A percentile compares a stretch with the other conserved stretches of the same genome.
phyloP scores from a whole-genome alignment of 257 asterid genomes.

The Forsythia suspensa region DNA sequence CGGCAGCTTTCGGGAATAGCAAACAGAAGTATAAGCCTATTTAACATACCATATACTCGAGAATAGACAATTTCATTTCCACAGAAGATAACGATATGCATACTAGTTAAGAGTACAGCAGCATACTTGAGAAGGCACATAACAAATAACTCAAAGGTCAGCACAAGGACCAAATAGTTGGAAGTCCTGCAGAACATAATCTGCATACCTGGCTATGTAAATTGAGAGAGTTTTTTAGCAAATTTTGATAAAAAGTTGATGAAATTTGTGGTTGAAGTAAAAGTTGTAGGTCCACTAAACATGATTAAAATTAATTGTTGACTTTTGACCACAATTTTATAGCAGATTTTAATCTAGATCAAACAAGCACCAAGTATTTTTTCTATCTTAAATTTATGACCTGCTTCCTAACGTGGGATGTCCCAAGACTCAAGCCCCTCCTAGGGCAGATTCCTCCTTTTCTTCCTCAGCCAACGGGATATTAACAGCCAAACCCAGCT shows the following conservation, averaged over 20 bases:
- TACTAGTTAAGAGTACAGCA: neutral
- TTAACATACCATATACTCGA: neutral
- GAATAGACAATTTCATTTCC: constrained; percentile 11
- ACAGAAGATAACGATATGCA: neutral
- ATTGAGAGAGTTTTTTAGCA: neutral
- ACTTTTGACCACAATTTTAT: too few species aligned
- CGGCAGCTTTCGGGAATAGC: constrained; percentile 7
- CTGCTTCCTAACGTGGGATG: neutral
- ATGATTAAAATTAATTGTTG: too few species aligned
- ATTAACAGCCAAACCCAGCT: neutral
- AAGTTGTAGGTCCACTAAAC: too few species aligned
- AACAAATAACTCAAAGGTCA: neutral
- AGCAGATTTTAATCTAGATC: too few species aligned
- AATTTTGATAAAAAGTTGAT: too few species aligned
- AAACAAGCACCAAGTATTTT: too few species aligned
- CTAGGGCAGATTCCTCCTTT: neutral
- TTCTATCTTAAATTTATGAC: neutral
- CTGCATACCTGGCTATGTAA: neutral
- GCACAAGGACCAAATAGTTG: neutral
- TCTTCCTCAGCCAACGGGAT: neutral
- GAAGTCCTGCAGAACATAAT: neutral
- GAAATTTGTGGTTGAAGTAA: too few species aligned
- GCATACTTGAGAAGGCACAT: neutral
- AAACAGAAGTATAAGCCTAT: neutral
- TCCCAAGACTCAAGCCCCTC: neutral